Percentiles rank a stretch among this genome's conserved stretches.
Evolutionary conservation across 2,329 filamentous ascomycete species (phyloP).

Genomic region (Fragosphaeria purpurea): DNA sequence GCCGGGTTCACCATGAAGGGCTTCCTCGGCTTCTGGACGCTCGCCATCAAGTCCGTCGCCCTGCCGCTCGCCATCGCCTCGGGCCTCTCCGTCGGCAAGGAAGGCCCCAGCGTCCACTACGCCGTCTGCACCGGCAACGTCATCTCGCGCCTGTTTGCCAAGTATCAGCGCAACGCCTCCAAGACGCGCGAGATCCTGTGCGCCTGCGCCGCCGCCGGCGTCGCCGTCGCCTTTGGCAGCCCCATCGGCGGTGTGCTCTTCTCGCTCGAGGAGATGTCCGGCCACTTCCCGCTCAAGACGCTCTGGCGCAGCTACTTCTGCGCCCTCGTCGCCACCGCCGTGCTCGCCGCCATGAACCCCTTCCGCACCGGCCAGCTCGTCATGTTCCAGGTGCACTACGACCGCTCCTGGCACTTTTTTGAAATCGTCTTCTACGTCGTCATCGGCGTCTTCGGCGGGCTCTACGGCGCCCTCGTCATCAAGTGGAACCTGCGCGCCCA

Average conservation of each 20-base stretch:
- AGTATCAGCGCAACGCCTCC: constrained; percentile 82
- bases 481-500: constrained; percentile 93
- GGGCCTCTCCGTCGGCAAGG: constrained; percentile 89
- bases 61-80: constrained; percentile 88
- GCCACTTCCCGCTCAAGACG: constrained; percentile 91
- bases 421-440: constrained; percentile 87
- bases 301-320: constrained; percentile 98
- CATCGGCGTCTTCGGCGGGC: constrained; percentile 82
- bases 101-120: constrained; percentile 97
- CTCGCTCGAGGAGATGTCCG: constrained; percentile 96
- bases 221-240: constrained; percentile 93
- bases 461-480: constrained; percentile 95
- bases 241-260: constrained; percentile 95
- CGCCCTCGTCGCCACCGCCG: constrained; percentile 85
- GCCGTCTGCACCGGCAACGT: constrained; percentile 96
- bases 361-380: constrained; percentile 94
- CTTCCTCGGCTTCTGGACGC: constrained; percentile 82
- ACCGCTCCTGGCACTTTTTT: constrained; percentile 96
- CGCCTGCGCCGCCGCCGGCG: constrained; percentile 87
- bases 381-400: constrained; percentile 98
- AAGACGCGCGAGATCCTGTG: constrained; percentile 94
- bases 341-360: constrained; percentile 91
- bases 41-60: constrained; percentile 88
- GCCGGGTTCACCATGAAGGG: constrained; percentile 99
- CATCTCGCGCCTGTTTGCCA: constrained; percentile 83